phyloP scores from a whole-genome alignment of 306 rosid genomes.

The Prosopis cineraria region DNA sequence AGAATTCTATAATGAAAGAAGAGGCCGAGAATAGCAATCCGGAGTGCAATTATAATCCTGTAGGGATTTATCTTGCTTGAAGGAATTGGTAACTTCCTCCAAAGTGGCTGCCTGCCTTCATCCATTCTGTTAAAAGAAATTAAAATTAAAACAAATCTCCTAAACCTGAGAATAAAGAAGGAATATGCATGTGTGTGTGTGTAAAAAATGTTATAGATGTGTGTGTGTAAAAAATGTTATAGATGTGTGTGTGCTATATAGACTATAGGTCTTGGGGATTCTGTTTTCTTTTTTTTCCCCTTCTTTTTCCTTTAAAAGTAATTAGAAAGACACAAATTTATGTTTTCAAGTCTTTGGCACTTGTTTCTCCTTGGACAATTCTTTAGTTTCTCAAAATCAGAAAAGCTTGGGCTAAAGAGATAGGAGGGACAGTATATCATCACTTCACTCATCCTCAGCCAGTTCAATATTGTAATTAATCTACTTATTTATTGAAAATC shows the following conservation, averaged over 20 bases:
- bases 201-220: no score
- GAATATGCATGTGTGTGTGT: no score
- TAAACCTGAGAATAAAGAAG: neutral
- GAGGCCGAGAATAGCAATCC: constrained; percentile 71
- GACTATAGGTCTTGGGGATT: no score
- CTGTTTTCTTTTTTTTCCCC: no score
- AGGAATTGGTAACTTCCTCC: constrained; percentile 76
- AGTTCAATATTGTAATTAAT: neutral
- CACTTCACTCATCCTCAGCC: neutral
- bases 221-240: no score
- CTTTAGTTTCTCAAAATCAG: no score
- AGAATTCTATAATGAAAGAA: constrained; percentile 90
- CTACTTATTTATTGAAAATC: neutral
- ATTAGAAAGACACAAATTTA: no score
- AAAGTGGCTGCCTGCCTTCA: constrained; percentile 93
- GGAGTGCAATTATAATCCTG: constrained; percentile 72
- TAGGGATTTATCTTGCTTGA: constrained; percentile 95
- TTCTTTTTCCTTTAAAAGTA: no score
- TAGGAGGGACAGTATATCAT: neutral
- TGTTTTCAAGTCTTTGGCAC: no score
- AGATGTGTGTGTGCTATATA: no score
- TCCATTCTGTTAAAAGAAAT: constrained; percentile 68
- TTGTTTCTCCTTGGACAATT: no score
- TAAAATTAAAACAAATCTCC: constrained; percentile 15
- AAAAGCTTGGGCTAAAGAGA: no score